Evolutionary conservation across 2,329 filamentous ascomycete genomes (phyloP).

Genomic region (Didymella exigua): DNA sequence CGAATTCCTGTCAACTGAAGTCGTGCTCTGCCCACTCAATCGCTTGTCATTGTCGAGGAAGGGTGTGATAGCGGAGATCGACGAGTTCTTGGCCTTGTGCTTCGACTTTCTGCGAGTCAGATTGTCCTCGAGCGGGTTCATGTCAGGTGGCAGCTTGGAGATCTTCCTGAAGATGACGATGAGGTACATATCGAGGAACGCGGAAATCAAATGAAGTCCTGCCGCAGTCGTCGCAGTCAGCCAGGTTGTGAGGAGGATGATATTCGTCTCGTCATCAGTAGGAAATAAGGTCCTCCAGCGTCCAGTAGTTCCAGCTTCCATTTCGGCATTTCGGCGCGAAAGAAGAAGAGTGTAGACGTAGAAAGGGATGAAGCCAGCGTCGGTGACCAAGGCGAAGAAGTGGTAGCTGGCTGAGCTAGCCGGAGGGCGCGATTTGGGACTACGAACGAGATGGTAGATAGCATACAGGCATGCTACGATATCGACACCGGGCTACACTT

Average conservation of each 20-base stretch:
- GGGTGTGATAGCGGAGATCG: constrained; percentile 53
- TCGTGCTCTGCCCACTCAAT: constrained; percentile 56
- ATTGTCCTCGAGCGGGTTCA: constrained; percentile 91
- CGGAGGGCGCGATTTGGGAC: constrained; percentile 72
- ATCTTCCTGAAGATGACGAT: constrained; percentile 83
- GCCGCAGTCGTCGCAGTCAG: constrained; percentile 68
- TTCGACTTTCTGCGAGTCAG: constrained; percentile 70
- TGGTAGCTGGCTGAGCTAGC: constrained; percentile 88
- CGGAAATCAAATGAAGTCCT: constrained; percentile 72
- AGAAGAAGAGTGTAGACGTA: constrained; percentile 65
- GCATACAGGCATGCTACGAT: constrained; percentile 75
- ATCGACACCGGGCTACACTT: constrained; percentile 72
- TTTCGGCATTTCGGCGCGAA: constrained; percentile 58
- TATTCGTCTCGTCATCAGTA: constrained; percentile 59
- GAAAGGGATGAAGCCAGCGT: constrained; percentile 69
- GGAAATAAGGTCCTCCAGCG: constrained; percentile 74
- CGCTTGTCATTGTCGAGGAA: constrained; percentile 66
- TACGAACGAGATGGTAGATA: constrained; percentile 77
- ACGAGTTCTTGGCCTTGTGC: constrained; percentile 77
- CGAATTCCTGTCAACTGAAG: constrained; percentile 43
- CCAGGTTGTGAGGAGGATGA: constrained; percentile 71
- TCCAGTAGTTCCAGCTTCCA: constrained; percentile 51
- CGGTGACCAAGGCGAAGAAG: constrained; percentile 77
- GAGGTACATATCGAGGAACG: constrained; percentile 75
- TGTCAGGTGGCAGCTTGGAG: constrained; percentile 80